Percentiles rank a stretch among this genome's conserved stretches.
phyloP scores from a whole-genome alignment of 768 basidiomycete species.

The Termitomyces sp. region DNA sequence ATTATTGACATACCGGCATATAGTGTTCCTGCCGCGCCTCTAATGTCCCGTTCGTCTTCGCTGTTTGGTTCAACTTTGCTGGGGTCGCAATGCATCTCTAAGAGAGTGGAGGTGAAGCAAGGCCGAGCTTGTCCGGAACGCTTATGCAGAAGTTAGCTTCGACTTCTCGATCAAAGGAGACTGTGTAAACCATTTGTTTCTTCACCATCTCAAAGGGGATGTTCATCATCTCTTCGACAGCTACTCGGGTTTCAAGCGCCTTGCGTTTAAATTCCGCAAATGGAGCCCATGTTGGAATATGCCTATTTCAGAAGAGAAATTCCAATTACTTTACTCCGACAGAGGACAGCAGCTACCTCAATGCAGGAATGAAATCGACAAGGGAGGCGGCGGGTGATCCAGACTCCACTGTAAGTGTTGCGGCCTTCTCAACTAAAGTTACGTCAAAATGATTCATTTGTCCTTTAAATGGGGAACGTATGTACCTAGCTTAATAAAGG shows the following conservation, averaged over 20 bases:
- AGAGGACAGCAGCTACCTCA: slow-evolving; percentile 25
- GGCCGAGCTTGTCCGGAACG: slow-evolving; percentile 35
- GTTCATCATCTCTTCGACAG: slow-evolving; percentile 44
- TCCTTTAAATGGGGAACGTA: slow-evolving; percentile 12
- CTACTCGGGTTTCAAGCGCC: slow-evolving; percentile 34
- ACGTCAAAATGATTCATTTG: slow-evolving; percentile 3
- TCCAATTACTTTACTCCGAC: neutral
- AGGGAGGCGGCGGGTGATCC: slow-evolving; percentile 42
- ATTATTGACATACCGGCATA: slow-evolving; percentile 34
- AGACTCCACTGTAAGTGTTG: slow-evolving; percentile 38
- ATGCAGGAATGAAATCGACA: slow-evolving; percentile 44
- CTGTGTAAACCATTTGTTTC: slow-evolving; percentile 34
- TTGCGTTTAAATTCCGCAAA: slow-evolving; percentile 42
- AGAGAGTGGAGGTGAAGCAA: slow-evolving; percentile 40
- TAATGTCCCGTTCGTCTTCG: slow-evolving; percentile 49
- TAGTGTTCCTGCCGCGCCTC: slow-evolving; percentile 50
- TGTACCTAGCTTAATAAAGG: slow-evolving; percentile 37
- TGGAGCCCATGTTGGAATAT: slow-evolving; percentile 48
- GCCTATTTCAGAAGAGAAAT: slow-evolving; percentile 19
- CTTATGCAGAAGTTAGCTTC: slow-evolving; percentile 19
- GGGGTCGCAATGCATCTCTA: slow-evolving; percentile 33
- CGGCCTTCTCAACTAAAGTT: slow-evolving; percentile 37
- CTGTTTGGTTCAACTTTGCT: slow-evolving; percentile 26
- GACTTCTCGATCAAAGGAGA: neutral
- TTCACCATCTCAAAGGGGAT: slow-evolving; percentile 48